A percentile compares a stretch with the other conserved stretches of the same genome.
phyloP scores from a whole-genome alignment of 352 stramenopile genomes.

The Hyaloperonospora arabidopsidis region DNA sequence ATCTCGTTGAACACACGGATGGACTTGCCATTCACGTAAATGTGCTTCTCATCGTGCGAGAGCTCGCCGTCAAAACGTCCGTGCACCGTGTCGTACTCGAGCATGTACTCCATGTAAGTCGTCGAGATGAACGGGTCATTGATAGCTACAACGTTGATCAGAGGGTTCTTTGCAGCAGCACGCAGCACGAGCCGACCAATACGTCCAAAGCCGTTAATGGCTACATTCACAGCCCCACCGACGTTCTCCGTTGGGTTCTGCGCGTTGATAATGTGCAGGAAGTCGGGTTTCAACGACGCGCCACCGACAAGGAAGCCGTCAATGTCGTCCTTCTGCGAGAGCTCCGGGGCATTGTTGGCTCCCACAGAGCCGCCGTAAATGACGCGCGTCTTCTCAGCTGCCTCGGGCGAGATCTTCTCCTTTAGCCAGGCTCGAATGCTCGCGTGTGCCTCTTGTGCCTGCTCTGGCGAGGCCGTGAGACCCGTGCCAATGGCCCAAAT shows the following conservation, averaged over 20 bases:
- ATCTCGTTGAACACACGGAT: conserved; percentile 93
- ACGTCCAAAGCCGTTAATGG: conserved; percentile 98
- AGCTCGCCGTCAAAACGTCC: conserved; percentile 83
- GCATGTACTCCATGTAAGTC: conserved; percentile 96
- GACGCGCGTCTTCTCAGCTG: conserved; percentile 90
- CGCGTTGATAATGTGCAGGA: conserved; percentile 95
- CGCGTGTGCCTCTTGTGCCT: conserved; percentile 96
- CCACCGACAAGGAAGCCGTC: conserved; percentile 98
- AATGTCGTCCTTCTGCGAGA: conserved; percentile 94
- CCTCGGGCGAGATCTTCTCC: conserved; percentile 86
- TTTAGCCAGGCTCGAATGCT: conserved; percentile 91
- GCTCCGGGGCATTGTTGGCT: conserved; percentile 86
- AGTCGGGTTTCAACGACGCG: conserved; percentile 95
- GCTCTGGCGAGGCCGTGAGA: conserved; percentile 95
- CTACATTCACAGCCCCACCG: conserved; percentile 84
- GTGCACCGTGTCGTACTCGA: conserved; percentile 90
- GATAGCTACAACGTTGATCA: conserved; percentile 89
- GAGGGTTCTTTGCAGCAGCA: conserved; percentile 78
- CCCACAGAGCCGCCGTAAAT: conserved; percentile 97
- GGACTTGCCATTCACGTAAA: conserved; percentile 89
- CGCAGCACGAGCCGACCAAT: conserved; percentile 97
- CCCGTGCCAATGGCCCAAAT: conserved; percentile 98
- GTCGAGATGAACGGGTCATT: conserved; percentile 94
- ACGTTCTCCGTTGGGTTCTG: conserved; percentile 48
- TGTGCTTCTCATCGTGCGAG: conserved; percentile 76